phyloP scores from a whole-genome alignment of 2,329 filamentous ascomycete genomes.

The Fusarium continuum region DNA sequence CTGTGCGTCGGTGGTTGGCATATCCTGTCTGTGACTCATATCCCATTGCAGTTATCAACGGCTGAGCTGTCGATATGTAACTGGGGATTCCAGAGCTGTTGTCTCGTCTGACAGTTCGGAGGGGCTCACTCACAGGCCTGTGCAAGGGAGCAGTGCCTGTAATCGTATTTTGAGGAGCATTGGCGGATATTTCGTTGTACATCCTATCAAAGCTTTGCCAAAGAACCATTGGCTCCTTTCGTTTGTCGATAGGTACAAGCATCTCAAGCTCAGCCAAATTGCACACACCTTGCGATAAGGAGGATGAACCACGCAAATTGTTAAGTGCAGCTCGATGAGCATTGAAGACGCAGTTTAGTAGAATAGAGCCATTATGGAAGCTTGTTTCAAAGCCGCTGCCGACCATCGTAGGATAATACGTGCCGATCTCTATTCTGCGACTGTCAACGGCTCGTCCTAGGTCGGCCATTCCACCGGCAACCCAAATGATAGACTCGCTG shows the following conservation, averaged over 20 bases:
- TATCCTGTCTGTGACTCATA: no score
- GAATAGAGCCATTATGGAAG: conserved; percentile 9
- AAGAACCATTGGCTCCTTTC: background rate
- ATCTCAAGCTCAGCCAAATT: conserved; percentile 3
- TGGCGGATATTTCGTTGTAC: background rate
- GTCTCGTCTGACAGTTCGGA: no score
- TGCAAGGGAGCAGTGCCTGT: no score
- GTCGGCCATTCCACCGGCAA: background rate
- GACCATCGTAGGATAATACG: background rate
- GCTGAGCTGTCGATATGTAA: no score
- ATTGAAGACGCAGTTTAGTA: background rate
- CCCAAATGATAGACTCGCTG: conserved; percentile 25
- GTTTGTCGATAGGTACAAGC: background rate
- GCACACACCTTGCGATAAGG: conserved; percentile 4
- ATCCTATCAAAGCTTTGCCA: background rate
- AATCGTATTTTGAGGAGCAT: no score
- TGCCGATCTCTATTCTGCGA: background rate
- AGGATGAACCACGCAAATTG: background rate
- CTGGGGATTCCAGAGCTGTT: no score
- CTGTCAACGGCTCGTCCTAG: background rate
- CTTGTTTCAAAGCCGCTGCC: conserved; percentile 10
- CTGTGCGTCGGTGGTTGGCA: background rate
- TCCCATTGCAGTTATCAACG: no score
- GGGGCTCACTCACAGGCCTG: no score
- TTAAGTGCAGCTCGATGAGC: background rate